These are phyloP conservation scores for Oropetium thomaeum DNA, from an alignment of 176 grass and related monocot species.

Conservation along the genomic window DNA sequence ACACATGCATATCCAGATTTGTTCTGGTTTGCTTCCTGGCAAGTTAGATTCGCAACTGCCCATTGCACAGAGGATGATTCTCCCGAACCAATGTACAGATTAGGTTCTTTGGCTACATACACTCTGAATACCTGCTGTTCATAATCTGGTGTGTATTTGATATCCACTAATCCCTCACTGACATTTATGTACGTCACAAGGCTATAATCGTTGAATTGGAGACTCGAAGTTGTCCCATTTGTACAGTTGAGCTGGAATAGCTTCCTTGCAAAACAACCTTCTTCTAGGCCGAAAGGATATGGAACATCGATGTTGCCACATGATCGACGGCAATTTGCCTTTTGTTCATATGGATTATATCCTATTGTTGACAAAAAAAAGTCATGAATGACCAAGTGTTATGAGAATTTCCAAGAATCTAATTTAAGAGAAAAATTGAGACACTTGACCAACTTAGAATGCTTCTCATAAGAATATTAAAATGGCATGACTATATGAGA, in stretches of 20 bases:
- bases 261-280: not conserved
- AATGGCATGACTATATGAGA: too few species aligned
- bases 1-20: constrained; percentile 6
- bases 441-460: too few species aligned
- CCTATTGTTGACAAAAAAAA: not conserved
- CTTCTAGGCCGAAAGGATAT: not conserved
- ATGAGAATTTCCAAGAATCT: too few species aligned
- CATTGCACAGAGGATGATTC: not conserved
- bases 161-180: not conserved
- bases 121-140: not conserved
- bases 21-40: not conserved
- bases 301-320: not conserved
- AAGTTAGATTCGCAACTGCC: constrained; percentile 9
- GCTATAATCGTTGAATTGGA: not conserved
- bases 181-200: not conserved
- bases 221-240: not conserved
- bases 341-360: too few species aligned
- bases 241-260: not conserved
- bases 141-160: not conserved
- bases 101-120: not conserved
- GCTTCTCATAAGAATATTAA: too few species aligned
- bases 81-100: not conserved
- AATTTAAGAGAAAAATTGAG: too few species aligned
- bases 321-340: not conserved
- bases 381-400: too few species aligned